Base-by-base conservation (phyloP, 2,329 filamentous ascomycete species). In the Stromatinia cepivora region DNA sequence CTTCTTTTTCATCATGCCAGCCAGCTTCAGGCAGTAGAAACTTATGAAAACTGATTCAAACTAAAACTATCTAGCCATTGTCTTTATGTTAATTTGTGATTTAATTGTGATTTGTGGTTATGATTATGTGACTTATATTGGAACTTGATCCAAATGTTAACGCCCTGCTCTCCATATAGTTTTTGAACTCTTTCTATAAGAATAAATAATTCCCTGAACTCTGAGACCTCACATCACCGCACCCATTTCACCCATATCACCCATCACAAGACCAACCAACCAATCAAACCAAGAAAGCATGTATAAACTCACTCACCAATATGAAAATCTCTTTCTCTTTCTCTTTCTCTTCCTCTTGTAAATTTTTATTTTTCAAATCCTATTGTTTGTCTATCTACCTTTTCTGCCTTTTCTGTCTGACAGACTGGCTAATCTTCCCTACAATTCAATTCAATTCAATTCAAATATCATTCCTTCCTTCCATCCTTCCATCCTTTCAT, bases 11-110 rank as follows among this genome's bases (percentile, higher is more conserved):
- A 73, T 72, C 73, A 72, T 53, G 73, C 74, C 75, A 77, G 76
- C 76, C 76, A 75, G 74, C 76, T 70, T 72, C 72, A 70, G 58
- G 64, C 66, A 72, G 71, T 72, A 74, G 73, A 73, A 71, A 57
- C 7, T 28, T 22, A 34, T 42, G 39, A 56, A 56, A 66, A 66
- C n/a, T 28, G 8, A 31, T 57, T 22, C 52, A 45, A 57, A 31
- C 13, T 56, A 66, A 45, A 57, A 31, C 13, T 56, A 66, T 52
- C 9, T 39, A 39, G 39, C 15, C 13, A 22, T 52, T n/a, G 22
- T 22, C 34, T 64, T 20, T 34, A 13, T 2, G 15, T 52, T n/a
- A 53, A 39, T 34, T 34, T 56, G 48, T 65, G 5, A 54, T 54
- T 28, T 36, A 1, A 20, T 39, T 36, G 59, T 45, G 48, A 45